Evolutionary conservation across 495 filamentous ascomycete species (phyloP).

Genomic region (Lophium mytilinum): DNA sequence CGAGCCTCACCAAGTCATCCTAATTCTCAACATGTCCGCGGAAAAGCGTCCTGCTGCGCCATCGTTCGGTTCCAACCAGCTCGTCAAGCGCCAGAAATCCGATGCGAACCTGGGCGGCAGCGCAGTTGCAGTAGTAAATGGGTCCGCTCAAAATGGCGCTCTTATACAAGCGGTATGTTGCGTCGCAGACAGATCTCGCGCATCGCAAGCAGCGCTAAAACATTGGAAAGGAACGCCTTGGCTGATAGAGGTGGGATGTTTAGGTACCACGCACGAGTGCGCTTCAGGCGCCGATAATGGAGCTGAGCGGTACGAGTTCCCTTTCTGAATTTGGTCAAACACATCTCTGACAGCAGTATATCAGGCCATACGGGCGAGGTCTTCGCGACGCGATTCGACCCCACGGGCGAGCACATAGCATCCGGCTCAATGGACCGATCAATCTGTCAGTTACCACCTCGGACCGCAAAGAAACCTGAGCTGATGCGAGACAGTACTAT

Average conservation of each 20-base stretch:
- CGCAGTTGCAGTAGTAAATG: conserved; percentile 55
- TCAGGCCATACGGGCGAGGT: conserved; percentile 69
- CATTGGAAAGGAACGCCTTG: conserved; percentile 7
- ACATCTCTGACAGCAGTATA: neutral
- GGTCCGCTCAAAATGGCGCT: conserved; percentile 59
- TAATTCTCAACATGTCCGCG: conserved; percentile 54
- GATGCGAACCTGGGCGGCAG: conserved; percentile 58
- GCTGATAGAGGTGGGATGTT: conserved; percentile 24
- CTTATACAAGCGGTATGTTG: conserved; percentile 74
- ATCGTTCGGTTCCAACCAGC: conserved; percentile 68
- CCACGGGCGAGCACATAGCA: conserved; percentile 77
- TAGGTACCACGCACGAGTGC: conserved; percentile 78
- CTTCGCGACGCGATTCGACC: conserved; percentile 85
- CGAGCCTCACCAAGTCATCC: no score
- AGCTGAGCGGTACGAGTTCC: conserved; percentile 61
- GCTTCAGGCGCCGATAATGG: conserved; percentile 89
- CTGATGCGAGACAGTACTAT: conserved; percentile 57
- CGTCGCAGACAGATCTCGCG: neutral
- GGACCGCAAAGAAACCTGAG: neutral
- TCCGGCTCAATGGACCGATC: conserved; percentile 92
- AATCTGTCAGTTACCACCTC: conserved; percentile 54
- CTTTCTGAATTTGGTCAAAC: neutral
- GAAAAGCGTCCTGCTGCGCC: conserved; percentile 83
- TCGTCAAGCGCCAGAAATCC: conserved; percentile 80
- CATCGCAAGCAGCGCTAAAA: conserved; percentile 16